A percentile compares a stretch with the other conserved stretches of the same genome.
phyloP scores from a whole-genome alignment of 768 basidiomycete genomes.

The Sporobolomyces phaffii region DNA sequence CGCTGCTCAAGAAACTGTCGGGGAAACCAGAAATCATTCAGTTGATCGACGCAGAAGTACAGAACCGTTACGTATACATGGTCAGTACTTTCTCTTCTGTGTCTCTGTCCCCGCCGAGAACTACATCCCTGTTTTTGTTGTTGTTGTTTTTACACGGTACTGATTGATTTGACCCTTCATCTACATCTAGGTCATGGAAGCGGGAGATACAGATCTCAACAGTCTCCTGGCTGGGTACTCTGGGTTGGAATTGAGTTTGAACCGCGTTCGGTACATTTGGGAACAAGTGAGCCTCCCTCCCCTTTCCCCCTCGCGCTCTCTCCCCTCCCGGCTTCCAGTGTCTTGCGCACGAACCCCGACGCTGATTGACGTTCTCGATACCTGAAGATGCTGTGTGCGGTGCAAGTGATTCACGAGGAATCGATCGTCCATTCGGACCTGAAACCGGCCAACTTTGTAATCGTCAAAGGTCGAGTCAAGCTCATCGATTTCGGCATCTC shows the following conservation, averaged over 20 bases:
- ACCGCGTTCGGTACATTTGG: slow-evolving; percentile 94
- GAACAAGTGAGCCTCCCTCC: slow-evolving; percentile 63
- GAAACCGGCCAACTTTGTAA: slow-evolving; percentile 96
- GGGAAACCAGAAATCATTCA: slow-evolving; percentile 90
- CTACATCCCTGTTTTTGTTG: no score
- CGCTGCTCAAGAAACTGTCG: slow-evolving; percentile 81
- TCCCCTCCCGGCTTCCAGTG: neutral
- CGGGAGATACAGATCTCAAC: slow-evolving; percentile 87
- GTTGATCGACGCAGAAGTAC: slow-evolving; percentile 83
- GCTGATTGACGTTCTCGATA: no score
- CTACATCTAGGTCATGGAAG: slow-evolving; percentile 93
- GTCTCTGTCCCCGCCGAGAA: no score
- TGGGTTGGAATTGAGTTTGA: slow-evolving; percentile 78
- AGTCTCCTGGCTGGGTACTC: slow-evolving; percentile 65
- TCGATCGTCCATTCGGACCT: slow-evolving; percentile 98
- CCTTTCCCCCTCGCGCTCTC: neutral
- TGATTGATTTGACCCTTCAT: no score
- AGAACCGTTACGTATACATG: slow-evolving; percentile 67
- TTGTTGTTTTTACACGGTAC: no score
- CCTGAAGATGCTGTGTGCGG: slow-evolving; percentile 99
- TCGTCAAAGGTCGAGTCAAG: slow-evolving; percentile 90
- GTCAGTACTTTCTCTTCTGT: slow-evolving; percentile 35
- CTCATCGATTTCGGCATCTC: slow-evolving; percentile 99
- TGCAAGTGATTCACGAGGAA: slow-evolving; percentile 96
- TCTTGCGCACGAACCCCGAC: slow-evolving; percentile 1